phyloP scores from a whole-genome alignment of 805 yeast species.

The Wickerhamomyces chambardii region DNA sequence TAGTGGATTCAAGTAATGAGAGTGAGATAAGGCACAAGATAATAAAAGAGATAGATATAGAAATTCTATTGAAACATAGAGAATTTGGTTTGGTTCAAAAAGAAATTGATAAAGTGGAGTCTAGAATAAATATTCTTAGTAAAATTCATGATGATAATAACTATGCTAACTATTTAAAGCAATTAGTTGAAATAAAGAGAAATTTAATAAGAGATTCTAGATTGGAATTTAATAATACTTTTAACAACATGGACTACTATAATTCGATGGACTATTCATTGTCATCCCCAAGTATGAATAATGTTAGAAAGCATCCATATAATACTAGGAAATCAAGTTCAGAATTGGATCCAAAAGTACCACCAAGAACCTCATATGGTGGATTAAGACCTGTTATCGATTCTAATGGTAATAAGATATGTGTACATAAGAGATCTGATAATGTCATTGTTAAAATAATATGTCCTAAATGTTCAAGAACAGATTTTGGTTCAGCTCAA shows the following conservation, averaged over 20 bases:
- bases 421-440: conserved; percentile 60
- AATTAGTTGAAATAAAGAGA: conserved; percentile 26
- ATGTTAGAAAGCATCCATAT: conserved; percentile 2
- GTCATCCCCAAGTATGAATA: no score
- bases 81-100: conserved; percentile 41
- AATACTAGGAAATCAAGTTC: conserved; percentile 22
- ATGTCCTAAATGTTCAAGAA: conserved; percentile 59
- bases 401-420: conserved; percentile 27
- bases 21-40: conserved; percentile 21
- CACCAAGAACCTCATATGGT: conserved; percentile 27
- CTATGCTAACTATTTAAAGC: conserved; percentile 27
- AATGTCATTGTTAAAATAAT: conserved; percentile 61
- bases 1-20: conserved; percentile 5
- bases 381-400: conserved; percentile 41
- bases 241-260: not conserved
- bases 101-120: conserved; percentile 48
- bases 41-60: conserved; percentile 44
- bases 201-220: conserved; percentile 36
- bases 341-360: conserved; percentile 20
- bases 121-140: conserved; percentile 44
- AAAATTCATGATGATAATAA: conserved; percentile 27
- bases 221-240: conserved; percentile 1
- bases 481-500: conserved; percentile 71
- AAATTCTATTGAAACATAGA: conserved; percentile 49
- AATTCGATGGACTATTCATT: no score